Percentiles rank a stretch among this genome's conserved stretches.
Conservation (phyloP, 2,329 filamentous ascomycete genomes). For the Trichoderma semiorbis region DNA sequence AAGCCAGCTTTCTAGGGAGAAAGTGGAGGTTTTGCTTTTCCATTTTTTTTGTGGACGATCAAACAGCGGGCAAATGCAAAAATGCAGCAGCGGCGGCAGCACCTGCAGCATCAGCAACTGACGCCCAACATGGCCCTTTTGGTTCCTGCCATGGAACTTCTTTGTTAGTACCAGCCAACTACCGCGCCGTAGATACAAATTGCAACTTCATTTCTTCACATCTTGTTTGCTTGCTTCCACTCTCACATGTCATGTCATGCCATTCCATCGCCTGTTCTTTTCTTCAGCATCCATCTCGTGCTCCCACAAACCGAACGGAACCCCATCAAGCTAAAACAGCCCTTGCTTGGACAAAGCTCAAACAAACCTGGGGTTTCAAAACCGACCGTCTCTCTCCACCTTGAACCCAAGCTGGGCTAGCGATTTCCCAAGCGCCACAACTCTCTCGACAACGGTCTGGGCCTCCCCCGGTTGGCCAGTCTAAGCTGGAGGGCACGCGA, state of each 20-base stretch:
- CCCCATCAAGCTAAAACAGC: constrained; percentile 13
- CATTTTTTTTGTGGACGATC: constrained; percentile 4
- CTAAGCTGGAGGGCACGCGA: constrained; percentile 11
- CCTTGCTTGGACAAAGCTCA: constrained; percentile 11
- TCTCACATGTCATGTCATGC: not conserved
- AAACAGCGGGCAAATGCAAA: constrained; percentile 2
- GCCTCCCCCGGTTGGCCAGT: not conserved
- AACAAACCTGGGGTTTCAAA: constrained; percentile 17
- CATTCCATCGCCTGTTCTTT: not conserved
- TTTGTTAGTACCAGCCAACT: no score
- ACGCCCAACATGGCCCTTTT: not conserved
- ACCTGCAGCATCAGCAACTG: not conserved
- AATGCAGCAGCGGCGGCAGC: not conserved
- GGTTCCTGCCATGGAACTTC: not conserved
- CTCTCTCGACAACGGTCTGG: constrained; percentile 3
- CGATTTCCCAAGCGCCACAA: not conserved
- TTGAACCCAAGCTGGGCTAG: not conserved
- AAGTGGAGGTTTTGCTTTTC: not conserved
- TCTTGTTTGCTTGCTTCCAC: not conserved
- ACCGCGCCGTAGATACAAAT: not conserved
- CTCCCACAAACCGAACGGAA: not conserved
- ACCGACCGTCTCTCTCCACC: constrained; percentile 4
- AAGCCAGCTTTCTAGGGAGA: not conserved
- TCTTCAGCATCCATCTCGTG: no score
- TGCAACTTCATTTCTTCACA: not conserved